A percentile compares a stretch with the other conserved stretches of the same genome.
phyloP scores from a whole-genome alignment of 1,139 yeast species.

The Meyerozyma elateridarum region DNA sequence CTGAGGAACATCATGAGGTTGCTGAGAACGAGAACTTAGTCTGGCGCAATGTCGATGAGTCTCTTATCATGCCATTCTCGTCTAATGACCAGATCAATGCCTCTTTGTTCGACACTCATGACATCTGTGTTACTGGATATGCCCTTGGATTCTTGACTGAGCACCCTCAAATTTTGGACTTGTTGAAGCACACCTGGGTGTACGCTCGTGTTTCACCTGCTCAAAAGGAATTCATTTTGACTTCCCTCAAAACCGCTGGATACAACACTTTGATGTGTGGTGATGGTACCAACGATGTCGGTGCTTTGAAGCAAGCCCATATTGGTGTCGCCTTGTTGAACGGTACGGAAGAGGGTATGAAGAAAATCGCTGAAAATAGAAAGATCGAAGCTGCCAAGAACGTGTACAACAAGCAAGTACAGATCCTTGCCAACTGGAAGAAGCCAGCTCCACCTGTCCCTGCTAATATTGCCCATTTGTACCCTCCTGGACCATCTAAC shows the following conservation, averaged over 20 bases:
- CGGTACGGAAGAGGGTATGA: conserved; percentile 94
- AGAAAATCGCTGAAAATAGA: conserved; percentile 80
- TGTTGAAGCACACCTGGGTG: conserved; percentile 90
- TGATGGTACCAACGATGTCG: conserved; percentile 99
- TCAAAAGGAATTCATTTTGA: conserved; percentile 89
- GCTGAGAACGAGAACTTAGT: conserved; percentile 57
- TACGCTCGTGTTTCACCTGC: conserved; percentile 97
- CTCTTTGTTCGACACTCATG: conserved; percentile 60
- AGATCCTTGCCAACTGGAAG: conserved; percentile 74
- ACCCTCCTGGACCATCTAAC: conserved; percentile 92
- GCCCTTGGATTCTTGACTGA: conserved; percentile 66
- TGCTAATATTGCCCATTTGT: conserved; percentile 79
- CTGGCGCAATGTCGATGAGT: conserved; percentile 84
- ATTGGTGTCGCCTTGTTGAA: conserved; percentile 95
- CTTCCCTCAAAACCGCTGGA: conserved; percentile 80
- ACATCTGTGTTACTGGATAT: conserved; percentile 90
- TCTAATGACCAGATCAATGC: conserved; percentile 56
- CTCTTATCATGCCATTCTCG: conserved; percentile 64
- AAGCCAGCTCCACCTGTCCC: conserved; percentile 89
- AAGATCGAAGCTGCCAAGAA: conserved; percentile 59
- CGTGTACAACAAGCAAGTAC: conserved; percentile 82
- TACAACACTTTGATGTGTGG: conserved; percentile 98
- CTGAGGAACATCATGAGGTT: conserved; percentile 58
- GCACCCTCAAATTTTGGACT: conserved; percentile 62
- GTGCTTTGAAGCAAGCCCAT: conserved; percentile 98